Evolutionary conservation across 768 basidiomycete genomes (phyloP).

Genomic region (Collybiopsis confluens): DNA sequence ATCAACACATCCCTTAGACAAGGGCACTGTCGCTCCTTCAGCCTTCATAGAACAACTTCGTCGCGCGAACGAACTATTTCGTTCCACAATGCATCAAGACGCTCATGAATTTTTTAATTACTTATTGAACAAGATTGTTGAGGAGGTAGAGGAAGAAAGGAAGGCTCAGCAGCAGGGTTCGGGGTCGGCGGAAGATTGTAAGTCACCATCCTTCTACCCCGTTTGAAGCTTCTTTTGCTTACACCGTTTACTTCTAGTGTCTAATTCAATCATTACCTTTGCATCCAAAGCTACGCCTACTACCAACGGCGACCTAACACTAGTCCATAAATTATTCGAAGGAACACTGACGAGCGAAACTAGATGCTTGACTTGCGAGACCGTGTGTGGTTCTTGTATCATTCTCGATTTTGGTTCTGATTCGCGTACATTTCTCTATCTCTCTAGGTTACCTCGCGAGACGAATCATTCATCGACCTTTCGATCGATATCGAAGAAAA

Average conservation of each 20-base stretch:
- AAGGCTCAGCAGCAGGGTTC: slow-evolving; percentile 34
- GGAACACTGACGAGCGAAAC: slow-evolving; percentile 96
- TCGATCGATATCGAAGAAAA: slow-evolving; percentile 99
- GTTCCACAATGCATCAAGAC: slow-evolving; percentile 93
- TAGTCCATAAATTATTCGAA: slow-evolving; percentile 91
- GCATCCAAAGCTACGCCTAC: slow-evolving; percentile 40
- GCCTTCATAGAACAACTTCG: slow-evolving; percentile 93
- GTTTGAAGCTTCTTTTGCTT: slow-evolving; percentile 5
- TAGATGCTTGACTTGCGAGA: slow-evolving; percentile 96
- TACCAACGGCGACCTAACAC: slow-evolving; percentile 50
- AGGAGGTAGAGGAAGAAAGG: slow-evolving; percentile 81
- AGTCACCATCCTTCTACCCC: slow-evolving; percentile 27
- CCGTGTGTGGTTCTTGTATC: slow-evolving; percentile 46
- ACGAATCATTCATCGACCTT: slow-evolving; percentile 96
- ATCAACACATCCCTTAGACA: slow-evolving; percentile 69
- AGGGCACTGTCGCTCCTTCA: slow-evolving; percentile 84
- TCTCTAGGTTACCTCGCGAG: slow-evolving; percentile 78
- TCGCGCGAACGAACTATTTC: slow-evolving; percentile 87
- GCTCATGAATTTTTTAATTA: slow-evolving; percentile 98
- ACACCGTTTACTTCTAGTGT: slow-evolving; percentile 40
- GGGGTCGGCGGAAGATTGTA: slow-evolving; percentile 59
- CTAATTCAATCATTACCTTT: slow-evolving; percentile 55
- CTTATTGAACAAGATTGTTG: slow-evolving; percentile 87
- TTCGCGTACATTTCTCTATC: slow-evolving; percentile 6
- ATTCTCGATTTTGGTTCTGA: slow-evolving; percentile 1